Evolutionary conservation across 2,329 filamentous ascomycete species (phyloP).

Genomic region (Aureobasidium mangrovei): DNA sequence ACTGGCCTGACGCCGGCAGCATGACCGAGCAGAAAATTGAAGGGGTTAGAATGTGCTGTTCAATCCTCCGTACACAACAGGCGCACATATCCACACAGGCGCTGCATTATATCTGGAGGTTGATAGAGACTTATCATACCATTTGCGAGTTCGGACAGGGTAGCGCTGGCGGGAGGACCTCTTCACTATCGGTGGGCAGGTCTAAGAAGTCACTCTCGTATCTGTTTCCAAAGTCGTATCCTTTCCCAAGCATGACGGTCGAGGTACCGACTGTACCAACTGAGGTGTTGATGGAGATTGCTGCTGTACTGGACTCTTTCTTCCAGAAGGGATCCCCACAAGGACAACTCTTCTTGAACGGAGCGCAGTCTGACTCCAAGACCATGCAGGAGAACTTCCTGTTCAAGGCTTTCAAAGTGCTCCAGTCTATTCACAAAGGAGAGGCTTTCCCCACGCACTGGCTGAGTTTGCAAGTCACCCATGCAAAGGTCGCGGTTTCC

Average conservation of each 20-base stretch:
- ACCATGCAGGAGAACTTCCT: background rate
- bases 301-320: conserved; percentile 74
- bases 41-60: conserved; percentile 87
- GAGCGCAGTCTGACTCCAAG: background rate
- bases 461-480: conserved; percentile 76
- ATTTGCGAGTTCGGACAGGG: conserved; percentile 5
- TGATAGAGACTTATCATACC: conserved; percentile 14
- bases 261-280: conserved; percentile 47
- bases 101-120: conserved; percentile 14
- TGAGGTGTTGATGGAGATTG: conserved; percentile 80
- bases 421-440: conserved; percentile 80
- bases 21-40: conserved; percentile 83
- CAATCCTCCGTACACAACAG: conserved; percentile 74
- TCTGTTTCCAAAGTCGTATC: conserved; percentile 82
- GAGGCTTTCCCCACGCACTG: conserved; percentile 83
- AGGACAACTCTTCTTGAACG: background rate
- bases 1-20: conserved; percentile 72
- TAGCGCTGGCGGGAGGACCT: background rate
- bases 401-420: conserved; percentile 55
- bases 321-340: conserved; percentile 41
- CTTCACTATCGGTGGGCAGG: conserved; percentile 7
- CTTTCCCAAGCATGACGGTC: conserved; percentile 68
- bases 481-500: conserved; percentile 21
- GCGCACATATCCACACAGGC: conserved; percentile 12
- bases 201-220: conserved; percentile 54